Evolutionary conservation across 1,284 basidiomycete genomes (phyloP).

Genomic region (Ceratobasidium sp.): DNA sequence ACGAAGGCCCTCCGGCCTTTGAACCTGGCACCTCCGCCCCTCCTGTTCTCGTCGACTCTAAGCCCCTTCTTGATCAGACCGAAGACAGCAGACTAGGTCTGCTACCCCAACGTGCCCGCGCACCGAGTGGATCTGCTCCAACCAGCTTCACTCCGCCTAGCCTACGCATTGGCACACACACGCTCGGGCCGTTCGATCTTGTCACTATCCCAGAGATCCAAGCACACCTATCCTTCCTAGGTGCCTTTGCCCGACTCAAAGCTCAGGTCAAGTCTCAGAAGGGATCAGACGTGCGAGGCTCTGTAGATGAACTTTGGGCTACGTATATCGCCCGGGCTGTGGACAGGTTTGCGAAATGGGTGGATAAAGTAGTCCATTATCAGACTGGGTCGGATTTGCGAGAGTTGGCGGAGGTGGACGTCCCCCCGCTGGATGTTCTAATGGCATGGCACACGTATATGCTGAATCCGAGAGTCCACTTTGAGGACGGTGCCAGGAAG

Average conservation of each 20-base stretch:
- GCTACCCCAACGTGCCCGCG: too few species aligned
- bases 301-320: constrained; percentile 45
- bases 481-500: constrained; percentile 44
- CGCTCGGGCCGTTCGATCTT: constrained; percentile 36
- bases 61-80: constrained; percentile 1
- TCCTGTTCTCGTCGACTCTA: neutral
- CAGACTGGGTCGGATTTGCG: neutral
- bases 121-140: too few species aligned
- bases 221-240: constrained; percentile 46
- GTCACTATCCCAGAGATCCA: constrained; percentile 45
- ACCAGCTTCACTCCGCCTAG: neutral
- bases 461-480: constrained; percentile 51
- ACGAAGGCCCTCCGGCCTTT: constrained; percentile 19
- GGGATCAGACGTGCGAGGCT: constrained; percentile 17
- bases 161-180: constrained; percentile 39
- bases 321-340: constrained; percentile 47
- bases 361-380: neutral
- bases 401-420: constrained; percentile 30
- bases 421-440: constrained; percentile 61
- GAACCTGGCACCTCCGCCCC: constrained; percentile 16
- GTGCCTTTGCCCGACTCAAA: constrained; percentile 45
- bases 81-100: too few species aligned
- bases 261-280: constrained; percentile 43
- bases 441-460: constrained; percentile 65
- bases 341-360: constrained; percentile 46